Conservation (phyloP, 768 basidiomycete genomes). For the Suillus subaureus region DNA sequence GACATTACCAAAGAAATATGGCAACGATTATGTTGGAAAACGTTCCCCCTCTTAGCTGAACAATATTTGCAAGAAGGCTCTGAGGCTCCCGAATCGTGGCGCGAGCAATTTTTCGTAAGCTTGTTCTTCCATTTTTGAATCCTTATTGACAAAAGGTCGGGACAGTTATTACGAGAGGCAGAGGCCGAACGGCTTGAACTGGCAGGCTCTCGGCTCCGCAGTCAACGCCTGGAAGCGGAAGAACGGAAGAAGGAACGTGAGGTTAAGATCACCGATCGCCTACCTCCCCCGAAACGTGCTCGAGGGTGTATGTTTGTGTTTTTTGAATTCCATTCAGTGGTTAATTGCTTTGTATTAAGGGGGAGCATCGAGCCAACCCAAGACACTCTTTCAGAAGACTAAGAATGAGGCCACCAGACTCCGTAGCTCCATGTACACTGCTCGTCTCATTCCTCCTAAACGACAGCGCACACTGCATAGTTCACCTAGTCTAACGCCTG, state of each 20-base stretch:
- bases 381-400: constrained; percentile 78
- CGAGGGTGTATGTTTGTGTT: constrained; percentile 29
- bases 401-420: constrained; percentile 69
- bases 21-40: constrained; percentile 63
- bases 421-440: constrained; percentile 59
- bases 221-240: constrained; percentile 67
- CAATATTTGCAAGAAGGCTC: constrained; percentile 43
- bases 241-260: constrained; percentile 77
- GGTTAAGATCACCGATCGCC: constrained; percentile 71
- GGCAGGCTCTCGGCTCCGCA: constrained; percentile 61
- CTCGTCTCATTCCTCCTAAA: constrained; percentile 53
- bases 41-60: constrained; percentile 56
- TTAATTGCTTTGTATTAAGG: constrained; percentile 32
- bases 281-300: constrained; percentile 67
- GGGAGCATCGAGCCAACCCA: constrained; percentile 48
- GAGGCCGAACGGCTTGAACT: constrained; percentile 70
- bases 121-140: neutral
- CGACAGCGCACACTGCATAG: constrained; percentile 44
- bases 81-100: constrained; percentile 64
- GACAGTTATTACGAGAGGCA: constrained; percentile 54
- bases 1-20: constrained; percentile 55
- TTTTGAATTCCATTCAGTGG: constrained; percentile 8
- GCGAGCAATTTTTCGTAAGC: constrained; percentile 67
- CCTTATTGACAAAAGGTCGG: constrained; percentile 14
- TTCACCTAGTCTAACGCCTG: constrained; percentile 35